A percentile compares a stretch with the other conserved stretches of the same genome.
phyloP scores from a whole-genome alignment of 495 filamentous ascomycete genomes.

The Lepidopterella palustris region DNA sequence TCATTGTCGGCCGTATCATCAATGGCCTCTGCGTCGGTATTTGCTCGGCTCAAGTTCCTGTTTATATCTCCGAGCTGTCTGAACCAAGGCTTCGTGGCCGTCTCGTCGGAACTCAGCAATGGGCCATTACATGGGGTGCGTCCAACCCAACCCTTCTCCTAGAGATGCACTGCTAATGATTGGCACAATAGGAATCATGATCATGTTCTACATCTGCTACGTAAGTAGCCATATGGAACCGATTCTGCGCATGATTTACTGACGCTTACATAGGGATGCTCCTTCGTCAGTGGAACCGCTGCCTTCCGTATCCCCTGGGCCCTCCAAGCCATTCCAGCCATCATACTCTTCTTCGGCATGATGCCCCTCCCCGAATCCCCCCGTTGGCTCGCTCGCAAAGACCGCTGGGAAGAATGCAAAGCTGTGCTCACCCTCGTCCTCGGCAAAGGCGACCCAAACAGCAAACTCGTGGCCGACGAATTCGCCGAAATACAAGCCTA shows the following conservation, averaged over 20 bases:
- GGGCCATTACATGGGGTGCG: conserved; percentile 58
- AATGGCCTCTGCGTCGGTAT: conserved; percentile 71
- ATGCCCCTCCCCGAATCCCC: conserved; percentile 65
- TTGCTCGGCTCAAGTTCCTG: conserved; percentile 68
- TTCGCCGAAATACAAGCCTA: conserved; percentile 62
- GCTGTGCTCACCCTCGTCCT: conserved; percentile 59
- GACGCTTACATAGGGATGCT: conserved; percentile 72
- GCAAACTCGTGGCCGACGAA: conserved; percentile 57
- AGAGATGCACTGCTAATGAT: background rate
- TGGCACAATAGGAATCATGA: conserved; percentile 66
- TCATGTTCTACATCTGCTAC: conserved; percentile 61
- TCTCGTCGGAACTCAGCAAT: conserved; percentile 68
- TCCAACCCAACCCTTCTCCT: background rate
- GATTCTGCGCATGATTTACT: no score
- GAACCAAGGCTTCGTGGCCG: conserved; percentile 62
- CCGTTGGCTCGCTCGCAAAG: conserved; percentile 66
- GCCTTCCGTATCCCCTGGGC: conserved; percentile 70
- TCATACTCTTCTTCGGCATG: conserved; percentile 56
- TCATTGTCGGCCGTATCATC: conserved; percentile 67
- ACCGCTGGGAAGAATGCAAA: conserved; percentile 64
- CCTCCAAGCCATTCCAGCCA: conserved; percentile 63
- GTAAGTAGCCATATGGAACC: no score
- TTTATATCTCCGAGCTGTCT: conserved; percentile 67
- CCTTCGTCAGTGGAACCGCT: conserved; percentile 50
- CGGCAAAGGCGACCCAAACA: conserved; percentile 54